Conservation (phyloP, 805 yeast species). For the Lipomyces sp. region DNA sequence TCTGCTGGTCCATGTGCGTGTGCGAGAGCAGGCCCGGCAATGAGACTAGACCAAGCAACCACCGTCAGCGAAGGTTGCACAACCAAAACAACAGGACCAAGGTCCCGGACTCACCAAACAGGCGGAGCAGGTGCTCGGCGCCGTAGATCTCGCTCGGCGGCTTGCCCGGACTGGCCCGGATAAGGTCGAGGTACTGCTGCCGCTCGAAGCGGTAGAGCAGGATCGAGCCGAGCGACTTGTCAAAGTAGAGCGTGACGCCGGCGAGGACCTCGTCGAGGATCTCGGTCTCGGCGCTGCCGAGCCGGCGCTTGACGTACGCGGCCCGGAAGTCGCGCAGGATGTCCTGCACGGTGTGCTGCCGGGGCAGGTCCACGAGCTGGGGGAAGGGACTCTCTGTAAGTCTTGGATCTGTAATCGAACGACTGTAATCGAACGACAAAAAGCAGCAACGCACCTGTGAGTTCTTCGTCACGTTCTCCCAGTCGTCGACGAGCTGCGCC, state of each 20-base stretch:
- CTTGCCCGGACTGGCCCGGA: conserved; percentile 39
- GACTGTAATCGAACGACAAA: not conserved
- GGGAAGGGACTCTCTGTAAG: too few species aligned
- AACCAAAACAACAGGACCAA: too few species aligned
- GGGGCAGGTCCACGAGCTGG: conserved; percentile 60
- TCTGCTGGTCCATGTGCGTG: conserved; percentile 76
- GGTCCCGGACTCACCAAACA: conserved; percentile 42
- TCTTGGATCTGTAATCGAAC: not conserved
- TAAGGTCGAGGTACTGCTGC: conserved; percentile 60
- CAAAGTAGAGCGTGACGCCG: conserved; percentile 73
- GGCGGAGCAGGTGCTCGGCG: conserved; percentile 72
- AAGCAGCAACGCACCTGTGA: conserved; percentile 42
- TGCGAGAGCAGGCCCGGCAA: conserved; percentile 80
- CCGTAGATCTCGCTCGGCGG: conserved; percentile 61
- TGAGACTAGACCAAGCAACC: conserved; percentile 42
- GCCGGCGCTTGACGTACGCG: conserved; percentile 33
- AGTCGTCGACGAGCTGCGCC: conserved; percentile 76
- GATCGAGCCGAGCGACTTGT: conserved; percentile 64
- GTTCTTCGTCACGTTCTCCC: conserved; percentile 87
- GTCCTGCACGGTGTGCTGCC: conserved; percentile 49
- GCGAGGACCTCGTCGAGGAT: conserved; percentile 62
- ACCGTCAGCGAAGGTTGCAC: too few species aligned
- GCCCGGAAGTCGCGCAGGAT: conserved; percentile 54
- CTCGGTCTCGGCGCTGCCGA: conserved; percentile 44
- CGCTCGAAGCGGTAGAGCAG: conserved; percentile 74